A percentile compares a stretch with the other conserved stretches of the same genome.
Conservation (phyloP, 345 rosid species). For the Adansonia digitata region DNA sequence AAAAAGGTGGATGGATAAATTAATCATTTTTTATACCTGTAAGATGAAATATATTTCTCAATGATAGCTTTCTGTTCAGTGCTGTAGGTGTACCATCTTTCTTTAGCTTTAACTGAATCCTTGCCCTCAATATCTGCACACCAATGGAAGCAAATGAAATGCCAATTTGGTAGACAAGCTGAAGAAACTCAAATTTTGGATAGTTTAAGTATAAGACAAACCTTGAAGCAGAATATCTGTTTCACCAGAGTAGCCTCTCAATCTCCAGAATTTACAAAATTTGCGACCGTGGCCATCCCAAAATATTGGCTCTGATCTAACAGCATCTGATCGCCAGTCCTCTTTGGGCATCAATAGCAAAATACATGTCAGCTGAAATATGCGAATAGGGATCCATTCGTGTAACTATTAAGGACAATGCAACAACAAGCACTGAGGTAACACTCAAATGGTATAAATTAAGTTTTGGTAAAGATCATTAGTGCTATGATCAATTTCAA, state of each 20-base stretch:
- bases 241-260: constrained; percentile 14
- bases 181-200: neutral
- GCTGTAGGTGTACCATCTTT: constrained; percentile 12
- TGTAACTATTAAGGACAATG: neutral
- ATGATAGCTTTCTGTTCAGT: neutral
- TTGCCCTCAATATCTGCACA: constrained; percentile 11
- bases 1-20: neutral
- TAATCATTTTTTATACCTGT: constrained; percentile 3
- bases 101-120: neutral
- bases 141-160: neutral
- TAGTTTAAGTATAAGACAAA: neutral
- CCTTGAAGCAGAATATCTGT: constrained; percentile 18
- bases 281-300: constrained; percentile 1
- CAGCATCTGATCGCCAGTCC: constrained; percentile 11
- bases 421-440: neutral
- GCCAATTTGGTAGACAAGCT: neutral
- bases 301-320: constrained; percentile 16
- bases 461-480: neutral
- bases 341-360: neutral
- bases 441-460: neutral
- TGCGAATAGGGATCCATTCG: neutral
- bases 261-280: constrained; percentile 11
- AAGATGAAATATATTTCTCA: constrained; percentile 15
- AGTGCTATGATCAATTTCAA: neutral
- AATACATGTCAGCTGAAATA: neutral